These are phyloP conservation scores for Trifolium fragiferum DNA, from an alignment of 306 rosid genomes.

Conservation along the genomic window DNA sequence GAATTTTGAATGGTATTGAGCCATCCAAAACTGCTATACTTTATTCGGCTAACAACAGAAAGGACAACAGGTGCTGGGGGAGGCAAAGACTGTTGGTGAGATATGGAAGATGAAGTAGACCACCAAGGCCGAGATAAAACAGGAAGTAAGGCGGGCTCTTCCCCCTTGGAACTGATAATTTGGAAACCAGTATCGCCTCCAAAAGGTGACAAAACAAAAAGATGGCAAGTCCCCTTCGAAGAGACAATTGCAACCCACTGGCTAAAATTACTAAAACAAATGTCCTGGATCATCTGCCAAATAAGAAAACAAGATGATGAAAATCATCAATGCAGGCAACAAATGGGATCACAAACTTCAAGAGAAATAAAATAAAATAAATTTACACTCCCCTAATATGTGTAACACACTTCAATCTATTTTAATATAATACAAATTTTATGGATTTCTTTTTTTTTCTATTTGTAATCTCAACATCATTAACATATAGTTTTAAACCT, in stretches of 20 bases:
- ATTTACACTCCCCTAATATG: not conserved
- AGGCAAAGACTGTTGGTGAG: slow-evolving; percentile 67
- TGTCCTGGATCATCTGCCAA: slow-evolving; percentile 88
- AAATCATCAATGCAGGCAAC: slow-evolving; percentile 23
- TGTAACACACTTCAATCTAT: not conserved
- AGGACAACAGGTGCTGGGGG: slow-evolving; percentile 78
- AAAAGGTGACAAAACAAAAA: slow-evolving; percentile 83
- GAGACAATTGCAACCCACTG: slow-evolving; percentile 95
- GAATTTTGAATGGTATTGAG: slow-evolving; percentile 70
- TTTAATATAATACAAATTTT: not conserved
- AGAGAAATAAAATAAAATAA: slow-evolving; percentile 38
- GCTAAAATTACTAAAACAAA: slow-evolving; percentile 86
- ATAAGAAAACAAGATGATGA: slow-evolving; percentile 24
- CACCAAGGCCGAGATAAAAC: slow-evolving; percentile 87
- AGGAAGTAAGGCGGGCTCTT: slow-evolving; percentile 70
- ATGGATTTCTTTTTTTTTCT: not conserved
- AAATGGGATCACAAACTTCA: slow-evolving; percentile 23
- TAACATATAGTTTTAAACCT: not conserved
- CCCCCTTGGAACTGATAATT: slow-evolving; percentile 63
- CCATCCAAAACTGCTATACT: slow-evolving; percentile 93
- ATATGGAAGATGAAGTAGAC: slow-evolving; percentile 60
- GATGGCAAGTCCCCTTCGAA: slow-evolving; percentile 89
- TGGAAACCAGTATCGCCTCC: slow-evolving; percentile 87
- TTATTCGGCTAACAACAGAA: slow-evolving; percentile 89
- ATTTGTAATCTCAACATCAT: not conserved